A percentile compares a stretch with the other conserved stretches of the same genome.
These are phyloP conservation scores for Apophysomyces variabilis DNA, from an alignment of 371 early-diverging fungal species.

Conservation along the genomic window DNA sequence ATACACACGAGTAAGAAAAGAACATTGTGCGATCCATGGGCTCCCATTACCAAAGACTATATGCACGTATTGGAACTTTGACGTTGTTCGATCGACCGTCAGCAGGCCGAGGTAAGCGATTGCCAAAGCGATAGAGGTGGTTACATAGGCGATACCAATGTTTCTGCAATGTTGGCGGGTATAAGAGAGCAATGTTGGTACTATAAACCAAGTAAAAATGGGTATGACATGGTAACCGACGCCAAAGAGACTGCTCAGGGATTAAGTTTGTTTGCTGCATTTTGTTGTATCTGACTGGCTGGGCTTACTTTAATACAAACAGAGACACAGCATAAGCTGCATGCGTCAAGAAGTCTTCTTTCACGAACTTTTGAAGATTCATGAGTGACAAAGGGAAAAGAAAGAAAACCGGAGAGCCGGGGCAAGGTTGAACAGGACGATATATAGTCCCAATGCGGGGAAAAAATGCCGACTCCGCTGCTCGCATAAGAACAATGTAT, in stretches of 20 bases:
- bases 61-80: constrained; percentile 22
- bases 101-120: constrained; percentile 30
- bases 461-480: no score
- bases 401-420: background rate
- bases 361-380: background rate
- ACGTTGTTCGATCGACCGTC: background rate
- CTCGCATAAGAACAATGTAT: no score
- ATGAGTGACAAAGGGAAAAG: background rate
- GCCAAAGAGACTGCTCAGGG: constrained; percentile 29
- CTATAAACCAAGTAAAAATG: constrained; percentile 25
- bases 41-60: constrained; percentile 17
- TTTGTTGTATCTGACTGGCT: no score
- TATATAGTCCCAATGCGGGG: no score
- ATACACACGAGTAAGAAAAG: background rate
- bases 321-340: background rate
- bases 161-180: constrained; percentile 23
- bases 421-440: background rate
- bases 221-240: constrained; percentile 44
- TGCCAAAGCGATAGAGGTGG: constrained; percentile 16
- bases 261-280: no score
- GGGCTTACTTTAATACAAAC: constrained; percentile 1
- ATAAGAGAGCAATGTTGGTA: constrained; percentile 32
- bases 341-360: background rate
- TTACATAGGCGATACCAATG: constrained; percentile 19
- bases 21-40: no score